These are phyloP conservation scores for Sarocladium kiliense DNA, from an alignment of 2,329 filamentous ascomycete species.

Conservation along the genomic window DNA sequence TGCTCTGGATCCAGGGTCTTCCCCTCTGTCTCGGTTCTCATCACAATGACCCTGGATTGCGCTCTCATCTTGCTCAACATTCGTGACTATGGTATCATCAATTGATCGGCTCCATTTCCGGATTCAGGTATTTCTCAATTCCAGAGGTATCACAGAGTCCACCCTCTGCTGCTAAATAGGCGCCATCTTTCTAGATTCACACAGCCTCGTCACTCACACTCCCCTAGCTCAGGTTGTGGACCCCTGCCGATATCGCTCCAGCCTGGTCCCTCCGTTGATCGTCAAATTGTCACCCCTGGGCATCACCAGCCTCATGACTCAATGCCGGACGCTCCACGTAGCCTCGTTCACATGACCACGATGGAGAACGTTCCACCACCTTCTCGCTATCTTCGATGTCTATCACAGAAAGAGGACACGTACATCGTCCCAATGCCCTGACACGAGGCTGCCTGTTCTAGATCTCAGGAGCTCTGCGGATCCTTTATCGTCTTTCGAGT, in stretches of 20 bases:
- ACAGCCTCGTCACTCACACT: neutral
- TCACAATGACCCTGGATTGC: neutral
- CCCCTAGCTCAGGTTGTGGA: neutral
- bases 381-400: neutral
- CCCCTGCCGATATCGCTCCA: neutral
- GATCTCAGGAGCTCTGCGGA: neutral
- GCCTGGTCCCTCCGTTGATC: neutral
- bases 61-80: neutral
- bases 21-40: neutral
- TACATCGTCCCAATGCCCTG: neutral
- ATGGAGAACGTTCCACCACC: neutral
- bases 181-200: too few species aligned
- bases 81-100: neutral
- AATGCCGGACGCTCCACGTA: neutral
- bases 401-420: neutral
- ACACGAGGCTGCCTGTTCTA: too few species aligned
- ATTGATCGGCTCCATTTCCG: too few species aligned
- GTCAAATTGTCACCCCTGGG: neutral
- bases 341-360: constrained; percentile 1
- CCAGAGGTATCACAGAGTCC: too few species aligned
- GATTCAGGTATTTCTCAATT: too few species aligned
- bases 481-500: neutral
- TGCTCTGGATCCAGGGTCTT: neutral
- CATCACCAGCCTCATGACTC: constrained; percentile 4
- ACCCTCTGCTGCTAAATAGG: too few species aligned